These are phyloP conservation scores for Fusarium subtropicale DNA, from an alignment of 2,329 filamentous ascomycete genomes.

Conservation along the genomic window DNA sequence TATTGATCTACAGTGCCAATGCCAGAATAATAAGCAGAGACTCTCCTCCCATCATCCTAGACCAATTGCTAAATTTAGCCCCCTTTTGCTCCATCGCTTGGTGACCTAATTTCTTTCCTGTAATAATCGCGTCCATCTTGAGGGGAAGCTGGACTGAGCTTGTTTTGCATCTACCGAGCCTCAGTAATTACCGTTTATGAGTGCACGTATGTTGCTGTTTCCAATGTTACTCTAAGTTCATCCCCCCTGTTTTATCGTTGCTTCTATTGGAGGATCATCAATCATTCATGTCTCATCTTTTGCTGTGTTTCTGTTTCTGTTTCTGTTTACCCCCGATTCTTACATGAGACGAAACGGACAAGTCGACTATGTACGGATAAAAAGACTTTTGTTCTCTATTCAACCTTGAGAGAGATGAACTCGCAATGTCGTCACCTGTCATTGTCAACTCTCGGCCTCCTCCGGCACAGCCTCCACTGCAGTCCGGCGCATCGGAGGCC, in stretches of 20 bases:
- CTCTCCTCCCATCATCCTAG: conserved; percentile 21
- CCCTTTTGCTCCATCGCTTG: conserved; percentile 37
- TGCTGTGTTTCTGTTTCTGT: conserved; percentile 13
- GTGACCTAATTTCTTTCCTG: conserved; percentile 43
- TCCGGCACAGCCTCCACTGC: conserved; percentile 35
- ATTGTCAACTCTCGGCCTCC: conserved; percentile 24
- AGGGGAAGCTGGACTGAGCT: neutral
- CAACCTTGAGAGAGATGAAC: conserved; percentile 41
- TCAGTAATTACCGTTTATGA: conserved; percentile 9
- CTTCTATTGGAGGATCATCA: conserved; percentile 13
- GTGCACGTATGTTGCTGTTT: neutral
- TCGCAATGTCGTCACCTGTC: conserved; percentile 38
- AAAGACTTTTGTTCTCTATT: neutral
- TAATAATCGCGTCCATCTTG: neutral
- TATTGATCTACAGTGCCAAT: conserved; percentile 34
- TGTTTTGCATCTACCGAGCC: neutral
- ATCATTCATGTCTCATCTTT: conserved; percentile 38
- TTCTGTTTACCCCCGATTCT: conserved; percentile 17
- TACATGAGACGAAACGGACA: conserved; percentile 27
- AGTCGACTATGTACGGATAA: conserved; percentile 25
- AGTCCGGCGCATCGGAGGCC: conserved; percentile 36
- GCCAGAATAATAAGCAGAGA: conserved; percentile 12
- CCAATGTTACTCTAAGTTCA: neutral
- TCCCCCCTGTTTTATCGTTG: conserved; percentile 10
- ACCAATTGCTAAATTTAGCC: conserved; percentile 47